Conservation (phyloP, 306 rosid species). For the Ochetophila trinervis region DNA sequence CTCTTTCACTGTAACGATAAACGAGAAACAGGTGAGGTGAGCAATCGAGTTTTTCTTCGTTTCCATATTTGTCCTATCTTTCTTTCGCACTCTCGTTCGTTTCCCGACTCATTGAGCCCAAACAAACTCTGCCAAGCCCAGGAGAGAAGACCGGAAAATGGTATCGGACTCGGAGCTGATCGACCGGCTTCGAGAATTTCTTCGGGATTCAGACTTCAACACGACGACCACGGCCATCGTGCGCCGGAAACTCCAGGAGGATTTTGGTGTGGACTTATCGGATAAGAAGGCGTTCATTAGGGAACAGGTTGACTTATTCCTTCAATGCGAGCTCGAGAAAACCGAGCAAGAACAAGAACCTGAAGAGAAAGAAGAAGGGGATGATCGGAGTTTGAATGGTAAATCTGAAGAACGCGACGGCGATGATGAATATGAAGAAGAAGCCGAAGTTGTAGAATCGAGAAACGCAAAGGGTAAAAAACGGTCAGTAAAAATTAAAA, state of each 20-base stretch:
- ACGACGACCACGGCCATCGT: slow-evolving; percentile 65
- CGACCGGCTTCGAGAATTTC: slow-evolving; percentile 69
- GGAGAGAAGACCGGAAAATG: slow-evolving; percentile 24
- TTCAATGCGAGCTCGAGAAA: slow-evolving; percentile 41
- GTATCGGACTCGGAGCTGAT: slow-evolving; percentile 78
- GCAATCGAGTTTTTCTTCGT: slow-evolving; percentile 11
- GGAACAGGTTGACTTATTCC: slow-evolving; percentile 71
- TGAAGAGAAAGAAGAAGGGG: slow-evolving; percentile 18
- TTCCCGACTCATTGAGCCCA: no score
- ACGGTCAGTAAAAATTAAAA: slow-evolving; percentile 39
- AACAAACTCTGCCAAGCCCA: background rate
- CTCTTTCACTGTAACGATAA: background rate
- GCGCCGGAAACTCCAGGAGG: slow-evolving; percentile 66
- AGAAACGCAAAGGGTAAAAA: slow-evolving; percentile 39
- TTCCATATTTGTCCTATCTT: slow-evolving; percentile 28
- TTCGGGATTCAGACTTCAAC: slow-evolving; percentile 62
- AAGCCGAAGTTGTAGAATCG: slow-evolving; percentile 25
- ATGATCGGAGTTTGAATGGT: slow-evolving; percentile 7
- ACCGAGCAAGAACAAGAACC: slow-evolving; percentile 17
- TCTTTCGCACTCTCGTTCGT: background rate
- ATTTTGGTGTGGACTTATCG: slow-evolving; percentile 66
- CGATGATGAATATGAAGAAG: slow-evolving; percentile 30
- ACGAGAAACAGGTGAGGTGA: slow-evolving; percentile 18
- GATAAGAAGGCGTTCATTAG: slow-evolving; percentile 62
- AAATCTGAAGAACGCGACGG: slow-evolving; percentile 33